Conservation (phyloP, 202 grass and related monocot genomes). For the Schoenoplectus triqueter region DNA sequence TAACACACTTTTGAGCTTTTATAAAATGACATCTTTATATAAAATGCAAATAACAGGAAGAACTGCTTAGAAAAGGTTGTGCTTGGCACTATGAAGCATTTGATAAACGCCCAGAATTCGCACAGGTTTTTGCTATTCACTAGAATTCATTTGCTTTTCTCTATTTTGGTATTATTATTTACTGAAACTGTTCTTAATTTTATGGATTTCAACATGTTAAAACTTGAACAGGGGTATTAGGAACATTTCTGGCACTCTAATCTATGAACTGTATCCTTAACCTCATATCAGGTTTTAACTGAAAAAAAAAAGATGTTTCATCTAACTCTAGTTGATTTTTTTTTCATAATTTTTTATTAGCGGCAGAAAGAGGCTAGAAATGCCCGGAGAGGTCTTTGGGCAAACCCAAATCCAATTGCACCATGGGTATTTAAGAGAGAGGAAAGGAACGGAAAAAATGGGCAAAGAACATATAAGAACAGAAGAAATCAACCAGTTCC, state of each 20-base stretch:
- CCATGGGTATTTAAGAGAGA: conserved; percentile 64
- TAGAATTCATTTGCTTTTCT: neutral
- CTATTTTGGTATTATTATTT: conserved; percentile 10
- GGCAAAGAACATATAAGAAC: neutral
- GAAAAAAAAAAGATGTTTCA: neutral
- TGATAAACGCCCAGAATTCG: conserved; percentile 63
- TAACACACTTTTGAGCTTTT: conserved; percentile 11
- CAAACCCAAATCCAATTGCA: conserved; percentile 53
- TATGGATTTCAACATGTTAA: neutral
- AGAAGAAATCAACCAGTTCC: conserved; percentile 32
- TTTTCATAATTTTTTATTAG: conserved; percentile 41
- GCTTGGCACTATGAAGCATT: conserved; percentile 52
- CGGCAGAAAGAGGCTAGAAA: conserved; percentile 62
- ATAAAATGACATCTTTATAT: neutral
- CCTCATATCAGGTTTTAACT: neutral
- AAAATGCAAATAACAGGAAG: conserved; percentile 44
- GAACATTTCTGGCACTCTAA: neutral
- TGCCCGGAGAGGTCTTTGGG: conserved; percentile 56
- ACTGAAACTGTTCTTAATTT: neutral
- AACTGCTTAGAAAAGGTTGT: conserved; percentile 65
- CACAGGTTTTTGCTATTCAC: conserved; percentile 43
- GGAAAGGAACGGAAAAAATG: conserved; percentile 24
- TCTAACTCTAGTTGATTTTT: neutral
- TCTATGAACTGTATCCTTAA: neutral
- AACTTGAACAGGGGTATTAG: neutral